Evolutionary conservation across 2,329 filamentous ascomycete genomes (phyloP).

Genomic region (Botrytis fabae): DNA sequence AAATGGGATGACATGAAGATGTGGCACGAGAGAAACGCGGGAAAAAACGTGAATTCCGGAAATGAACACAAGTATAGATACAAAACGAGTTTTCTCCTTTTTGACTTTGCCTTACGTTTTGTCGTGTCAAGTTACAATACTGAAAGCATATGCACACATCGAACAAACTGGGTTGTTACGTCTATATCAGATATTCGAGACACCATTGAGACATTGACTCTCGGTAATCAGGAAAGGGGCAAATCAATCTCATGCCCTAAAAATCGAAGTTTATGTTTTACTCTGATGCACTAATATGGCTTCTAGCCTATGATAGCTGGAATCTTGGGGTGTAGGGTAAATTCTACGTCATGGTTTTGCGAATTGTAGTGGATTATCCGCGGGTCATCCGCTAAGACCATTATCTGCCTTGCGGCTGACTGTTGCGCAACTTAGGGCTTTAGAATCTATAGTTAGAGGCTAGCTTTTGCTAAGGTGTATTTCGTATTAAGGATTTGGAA

Average conservation of each 20-base stretch:
- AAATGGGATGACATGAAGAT: background rate
- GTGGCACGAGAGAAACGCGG: background rate
- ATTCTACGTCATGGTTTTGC: background rate
- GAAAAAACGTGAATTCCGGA: background rate
- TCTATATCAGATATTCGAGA: background rate
- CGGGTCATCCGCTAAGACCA: too few relatives aligned
- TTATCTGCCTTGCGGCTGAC: too few relatives aligned
- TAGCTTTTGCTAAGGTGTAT: background rate
- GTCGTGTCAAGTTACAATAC: background rate
- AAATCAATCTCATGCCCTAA: background rate
- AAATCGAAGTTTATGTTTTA: too few relatives aligned
- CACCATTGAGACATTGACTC: background rate
- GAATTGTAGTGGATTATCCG: too few relatives aligned
- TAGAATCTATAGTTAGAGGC: background rate
- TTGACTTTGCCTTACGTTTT: background rate
- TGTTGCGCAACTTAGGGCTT: too few relatives aligned
- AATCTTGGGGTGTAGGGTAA: accelerated
- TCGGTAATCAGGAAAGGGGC: background rate
- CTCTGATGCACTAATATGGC: background rate
- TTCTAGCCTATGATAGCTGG: background rate
- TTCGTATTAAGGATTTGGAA: too few relatives aligned
- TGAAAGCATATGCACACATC: background rate
- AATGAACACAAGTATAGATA: background rate
- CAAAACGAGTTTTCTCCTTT: background rate
- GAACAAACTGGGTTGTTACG: background rate